Conservation (phyloP, 352 stramenopile genomes). For the Globisporangium lucens region DNA sequence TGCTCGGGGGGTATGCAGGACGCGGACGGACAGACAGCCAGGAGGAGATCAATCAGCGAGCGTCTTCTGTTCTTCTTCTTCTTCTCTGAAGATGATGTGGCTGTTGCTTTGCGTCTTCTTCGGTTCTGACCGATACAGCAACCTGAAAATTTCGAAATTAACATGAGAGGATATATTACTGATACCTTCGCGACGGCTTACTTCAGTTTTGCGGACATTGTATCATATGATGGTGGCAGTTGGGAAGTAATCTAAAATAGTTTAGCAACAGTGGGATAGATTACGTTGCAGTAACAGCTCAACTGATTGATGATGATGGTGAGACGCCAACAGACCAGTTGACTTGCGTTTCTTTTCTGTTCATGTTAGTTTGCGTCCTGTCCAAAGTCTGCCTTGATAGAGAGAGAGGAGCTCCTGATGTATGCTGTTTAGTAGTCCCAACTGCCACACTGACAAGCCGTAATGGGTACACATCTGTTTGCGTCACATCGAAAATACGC, state of each 20-base stretch:
- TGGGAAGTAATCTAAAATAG: background rate
- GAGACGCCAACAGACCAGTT: background rate
- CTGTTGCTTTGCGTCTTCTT: background rate
- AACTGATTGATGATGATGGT: constrained; percentile 9
- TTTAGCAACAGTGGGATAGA: background rate
- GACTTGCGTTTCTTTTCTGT: constrained; percentile 4
- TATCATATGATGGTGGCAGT: background rate
- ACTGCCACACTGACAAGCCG: background rate
- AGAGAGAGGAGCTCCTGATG: background rate
- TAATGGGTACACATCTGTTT: constrained; percentile 1
- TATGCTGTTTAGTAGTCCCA: background rate
- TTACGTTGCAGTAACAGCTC: background rate
- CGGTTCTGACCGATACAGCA: too few relatives aligned
- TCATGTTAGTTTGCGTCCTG: background rate
- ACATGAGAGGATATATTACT: too few relatives aligned
- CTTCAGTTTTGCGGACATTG: too few relatives aligned
- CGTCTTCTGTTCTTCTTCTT: constrained; percentile 1
- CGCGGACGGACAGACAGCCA: background rate
- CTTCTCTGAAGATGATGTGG: background rate
- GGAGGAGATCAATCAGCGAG: background rate
- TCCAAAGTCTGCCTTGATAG: background rate
- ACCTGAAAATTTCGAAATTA: too few relatives aligned
- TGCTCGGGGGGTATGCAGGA: background rate
- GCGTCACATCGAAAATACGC: background rate
- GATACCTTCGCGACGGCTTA: too few relatives aligned